Percentiles rank a stretch among this genome's conserved stretches.
Conservation (phyloP, 2,329 filamentous ascomycete genomes). For the Dothistroma septosporum region DNA sequence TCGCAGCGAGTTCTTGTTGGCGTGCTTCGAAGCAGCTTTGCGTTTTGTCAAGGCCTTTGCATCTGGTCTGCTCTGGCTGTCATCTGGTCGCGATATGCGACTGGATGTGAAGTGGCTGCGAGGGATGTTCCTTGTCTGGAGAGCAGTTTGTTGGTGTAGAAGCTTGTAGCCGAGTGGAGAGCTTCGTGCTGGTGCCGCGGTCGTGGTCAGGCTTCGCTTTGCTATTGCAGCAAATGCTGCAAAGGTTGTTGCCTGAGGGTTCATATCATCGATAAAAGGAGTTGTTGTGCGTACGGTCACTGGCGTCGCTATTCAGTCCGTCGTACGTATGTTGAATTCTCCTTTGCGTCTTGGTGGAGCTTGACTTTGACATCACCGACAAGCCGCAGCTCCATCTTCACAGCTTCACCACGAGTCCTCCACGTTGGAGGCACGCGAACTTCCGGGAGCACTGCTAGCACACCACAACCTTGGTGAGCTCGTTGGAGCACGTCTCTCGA, state of each 20-base stretch:
- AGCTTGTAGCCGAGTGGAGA: conserved; percentile 16
- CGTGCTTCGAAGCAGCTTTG: conserved; percentile 46
- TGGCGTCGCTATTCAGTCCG: background rate
- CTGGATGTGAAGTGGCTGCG: conserved; percentile 28
- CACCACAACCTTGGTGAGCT: background rate
- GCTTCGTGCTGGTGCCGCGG: conserved; percentile 17
- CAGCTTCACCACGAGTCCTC: background rate
- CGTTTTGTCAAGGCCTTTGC: conserved; percentile 35
- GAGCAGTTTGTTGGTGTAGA: conserved; percentile 15
- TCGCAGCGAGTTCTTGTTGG: conserved; percentile 70
- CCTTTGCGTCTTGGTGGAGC: background rate
- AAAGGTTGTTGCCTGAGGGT: conserved; percentile 26
- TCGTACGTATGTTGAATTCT: background rate
- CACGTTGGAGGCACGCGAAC: no score
- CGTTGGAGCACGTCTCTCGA: conserved; percentile 15
- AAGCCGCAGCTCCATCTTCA: background rate
- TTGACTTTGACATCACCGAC: conserved; percentile 2
- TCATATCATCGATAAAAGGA: background rate
- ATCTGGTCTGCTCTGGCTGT: conserved; percentile 1
- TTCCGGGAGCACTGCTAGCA: background rate
- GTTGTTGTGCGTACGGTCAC: background rate
- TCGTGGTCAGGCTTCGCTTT: conserved; percentile 24
- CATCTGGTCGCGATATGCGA: conserved; percentile 17
- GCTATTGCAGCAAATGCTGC: conserved; percentile 28
- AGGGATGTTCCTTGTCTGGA: conserved; percentile 19